phyloP scores from a whole-genome alignment of 225 moss, liverwort and hornwort genomes.

The Polytrichum formosum region DNA sequence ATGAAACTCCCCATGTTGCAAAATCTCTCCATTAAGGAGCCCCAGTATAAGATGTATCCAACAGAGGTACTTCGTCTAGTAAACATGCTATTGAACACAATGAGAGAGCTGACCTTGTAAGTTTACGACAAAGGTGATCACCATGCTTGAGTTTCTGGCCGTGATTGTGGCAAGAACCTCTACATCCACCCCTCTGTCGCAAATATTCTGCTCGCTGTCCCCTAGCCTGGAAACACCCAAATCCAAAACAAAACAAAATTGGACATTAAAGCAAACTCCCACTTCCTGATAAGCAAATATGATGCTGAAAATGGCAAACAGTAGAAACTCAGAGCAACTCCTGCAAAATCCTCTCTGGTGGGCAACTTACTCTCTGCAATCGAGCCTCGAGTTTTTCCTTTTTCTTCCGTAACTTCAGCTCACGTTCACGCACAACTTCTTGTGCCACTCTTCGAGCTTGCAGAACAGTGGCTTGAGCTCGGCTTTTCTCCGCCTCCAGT shows the following conservation, averaged over 20 bases:
- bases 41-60: too few species aligned
- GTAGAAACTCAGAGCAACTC: neutral
- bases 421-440: conserved; percentile 88
- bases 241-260: too few species aligned
- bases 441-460: conserved; percentile 93
- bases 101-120: conserved; percentile 62
- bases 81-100: neutral
- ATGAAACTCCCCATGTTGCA: too few species aligned
- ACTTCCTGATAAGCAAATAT: neutral
- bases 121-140: conserved; percentile 92
- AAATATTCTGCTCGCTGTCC: conserved; percentile 94
- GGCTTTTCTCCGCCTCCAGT: conserved; percentile 88
- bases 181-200: conserved; percentile 88
- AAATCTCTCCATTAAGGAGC: too few species aligned
- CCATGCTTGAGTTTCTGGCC: conserved; percentile 90
- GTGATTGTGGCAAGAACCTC: conserved; percentile 77
- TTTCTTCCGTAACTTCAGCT: conserved; percentile 83
- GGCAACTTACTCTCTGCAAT: conserved; percentile 70
- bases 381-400: conserved; percentile 92
- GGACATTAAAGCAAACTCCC: too few species aligned
- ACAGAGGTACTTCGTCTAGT: too few species aligned
- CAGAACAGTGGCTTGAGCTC: conserved; percentile 92
- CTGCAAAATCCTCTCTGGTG: too few species aligned
- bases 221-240: conserved; percentile 55
- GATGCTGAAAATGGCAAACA: neutral